Conservation (phyloP, 352 stramenopile species). For the Phytopythium kandeliae region DNA sequence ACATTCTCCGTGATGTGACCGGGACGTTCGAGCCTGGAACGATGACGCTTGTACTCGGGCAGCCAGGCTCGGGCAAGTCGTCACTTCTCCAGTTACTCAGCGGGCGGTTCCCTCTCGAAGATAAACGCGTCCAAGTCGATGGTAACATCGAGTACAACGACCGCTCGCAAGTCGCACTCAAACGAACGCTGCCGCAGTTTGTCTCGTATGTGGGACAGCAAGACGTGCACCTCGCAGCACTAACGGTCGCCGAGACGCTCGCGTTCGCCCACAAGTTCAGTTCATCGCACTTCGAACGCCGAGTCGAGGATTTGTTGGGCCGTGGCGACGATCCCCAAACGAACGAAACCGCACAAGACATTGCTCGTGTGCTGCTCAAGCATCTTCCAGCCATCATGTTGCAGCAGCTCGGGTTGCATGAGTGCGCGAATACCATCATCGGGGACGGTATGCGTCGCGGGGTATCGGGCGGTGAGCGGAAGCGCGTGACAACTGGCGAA, state of each 20-base stretch:
- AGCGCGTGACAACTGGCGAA: conserved; percentile 84
- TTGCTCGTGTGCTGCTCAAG: conserved; percentile 17
- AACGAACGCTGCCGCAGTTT: conserved; percentile 28
- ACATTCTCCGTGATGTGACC: conserved; percentile 31
- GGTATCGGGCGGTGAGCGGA: conserved; percentile 86
- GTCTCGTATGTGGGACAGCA: conserved; percentile 35
- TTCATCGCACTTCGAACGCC: conserved; percentile 20
- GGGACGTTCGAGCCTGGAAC: conserved; percentile 36
- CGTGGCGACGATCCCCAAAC: conserved; percentile 4
- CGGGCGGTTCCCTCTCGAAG: conserved; percentile 27
- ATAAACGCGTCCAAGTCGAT: conserved; percentile 12
- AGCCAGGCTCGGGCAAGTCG: conserved; percentile 44
- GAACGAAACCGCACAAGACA: conserved; percentile 20
- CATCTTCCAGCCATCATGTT: conserved; percentile 26
- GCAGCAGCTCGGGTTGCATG: conserved; percentile 29
- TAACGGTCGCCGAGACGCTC: conserved; percentile 79
- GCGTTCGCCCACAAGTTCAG: conserved; percentile 87
- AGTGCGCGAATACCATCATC: conserved; percentile 42
- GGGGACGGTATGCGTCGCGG: conserved; percentile 42
- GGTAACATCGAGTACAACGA: conserved; percentile 34
- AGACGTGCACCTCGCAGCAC: conserved; percentile 46
- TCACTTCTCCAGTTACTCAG: conserved; percentile 35
- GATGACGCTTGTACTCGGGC: conserved; percentile 36
- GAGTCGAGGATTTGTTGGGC: conserved; percentile 37
- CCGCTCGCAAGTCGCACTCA: conserved; percentile 13